Base-by-base conservation (phyloP, 2,329 filamentous ascomycete genomes). In the Colletotrichum liriopes region DNA sequence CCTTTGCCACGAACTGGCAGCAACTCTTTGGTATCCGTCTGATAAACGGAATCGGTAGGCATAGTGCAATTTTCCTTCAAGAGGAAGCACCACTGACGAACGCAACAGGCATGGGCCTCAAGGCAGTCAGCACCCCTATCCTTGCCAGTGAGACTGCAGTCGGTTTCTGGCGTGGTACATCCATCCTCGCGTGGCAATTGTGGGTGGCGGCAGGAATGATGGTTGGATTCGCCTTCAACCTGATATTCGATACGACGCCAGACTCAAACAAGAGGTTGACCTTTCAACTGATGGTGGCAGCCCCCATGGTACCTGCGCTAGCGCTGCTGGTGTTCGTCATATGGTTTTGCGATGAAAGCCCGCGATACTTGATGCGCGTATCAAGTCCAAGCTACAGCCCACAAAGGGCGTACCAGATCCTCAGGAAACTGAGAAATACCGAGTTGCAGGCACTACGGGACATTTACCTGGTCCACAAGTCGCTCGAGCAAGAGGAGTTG, bases 121-220 rank as follows among this genome's bases (percentile, higher is more conserved):
- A 86, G 72, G 85, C 85, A 0, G 84, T 86, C 45, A 86, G 84
- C 47, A 84, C 85, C 0, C 83, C 85, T 0, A 85, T 86, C 20
- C 78, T 87, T 2, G 85, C 84, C 2, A 84, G 83, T 9, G 85
- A 87, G 75, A 86, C 84, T 0, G 83, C 85, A 0, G 80, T 86
- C 18, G 83, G 84, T 0, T 86, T 83, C 72, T 86, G 85, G 85
- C 79, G 85, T 75, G 85, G 85, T 1, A 85, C 84, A 16, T 83
- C 83, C 1, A 84, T 86, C 20, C 78, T 87, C 0, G 84, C 83
- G 5, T 87, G 85, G 85, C 85, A 87, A 51, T 76, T 86, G 2
- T 85, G 83, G 77, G 82, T 84, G 26, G 79, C 80, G 5, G 79
- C 78, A 43, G 82, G 82, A 5, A 81, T 84, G 49, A 79, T 82